phyloP scores from a whole-genome alignment of 805 yeast genomes.

The Starmerella asiatica region DNA sequence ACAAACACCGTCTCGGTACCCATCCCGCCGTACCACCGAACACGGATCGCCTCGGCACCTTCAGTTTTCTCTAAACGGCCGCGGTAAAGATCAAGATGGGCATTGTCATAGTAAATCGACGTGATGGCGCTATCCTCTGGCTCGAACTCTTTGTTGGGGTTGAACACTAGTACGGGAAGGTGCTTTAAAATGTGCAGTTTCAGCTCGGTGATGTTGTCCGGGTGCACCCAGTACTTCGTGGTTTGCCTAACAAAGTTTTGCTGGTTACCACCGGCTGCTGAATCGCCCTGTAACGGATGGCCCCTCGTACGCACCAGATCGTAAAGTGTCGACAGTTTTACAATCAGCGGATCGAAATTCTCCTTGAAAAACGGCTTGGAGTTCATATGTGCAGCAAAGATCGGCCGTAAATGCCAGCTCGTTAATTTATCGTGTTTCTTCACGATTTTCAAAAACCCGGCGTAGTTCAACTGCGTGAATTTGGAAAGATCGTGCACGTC shows the following conservation, averaged over 20 bases:
- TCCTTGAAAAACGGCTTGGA: constrained; percentile 93
- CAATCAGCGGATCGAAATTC: constrained; percentile 79
- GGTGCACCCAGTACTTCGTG: constrained; percentile 98
- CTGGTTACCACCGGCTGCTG: constrained; percentile 95
- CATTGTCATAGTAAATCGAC: constrained; percentile 88
- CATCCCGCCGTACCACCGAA: constrained; percentile 99
- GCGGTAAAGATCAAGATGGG: constrained; percentile 75
- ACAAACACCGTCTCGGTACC: constrained; percentile 79
- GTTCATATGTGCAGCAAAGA: constrained; percentile 83
- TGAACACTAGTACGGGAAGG: constrained; percentile 92
- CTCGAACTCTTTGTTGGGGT: constrained; percentile 91
- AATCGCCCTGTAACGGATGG: constrained; percentile 86
- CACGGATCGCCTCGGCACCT: constrained; percentile 97
- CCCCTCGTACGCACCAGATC: constrained; percentile 94
- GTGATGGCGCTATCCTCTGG: constrained; percentile 91
- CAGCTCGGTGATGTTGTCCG: constrained; percentile 92
- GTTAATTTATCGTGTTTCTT: constrained; percentile 94
- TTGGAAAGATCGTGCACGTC: constrained; percentile 95
- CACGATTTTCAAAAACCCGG: constrained; percentile 92
- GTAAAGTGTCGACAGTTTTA: constrained; percentile 74
- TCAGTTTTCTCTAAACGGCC: constrained; percentile 93
- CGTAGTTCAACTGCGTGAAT: constrained; percentile 82
- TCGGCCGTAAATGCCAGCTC: constrained; percentile 66
- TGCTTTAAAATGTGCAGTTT: constrained; percentile 86
- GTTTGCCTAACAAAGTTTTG: constrained; percentile 98